These are phyloP conservation scores for Lathyrus sativus DNA, from an alignment of 306 rosid species.

Conservation along the genomic window DNA sequence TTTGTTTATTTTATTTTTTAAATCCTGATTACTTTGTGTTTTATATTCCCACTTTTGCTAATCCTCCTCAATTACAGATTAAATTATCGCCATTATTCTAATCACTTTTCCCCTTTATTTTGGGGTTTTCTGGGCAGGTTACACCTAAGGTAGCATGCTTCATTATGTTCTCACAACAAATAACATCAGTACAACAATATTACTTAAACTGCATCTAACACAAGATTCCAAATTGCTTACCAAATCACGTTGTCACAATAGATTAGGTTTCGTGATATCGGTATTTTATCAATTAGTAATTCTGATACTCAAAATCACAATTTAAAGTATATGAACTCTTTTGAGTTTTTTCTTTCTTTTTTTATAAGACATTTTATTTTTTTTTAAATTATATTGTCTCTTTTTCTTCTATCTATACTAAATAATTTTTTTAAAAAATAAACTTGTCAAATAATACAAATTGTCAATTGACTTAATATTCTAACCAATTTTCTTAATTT, in stretches of 20 bases:
- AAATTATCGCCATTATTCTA: constrained; percentile 14
- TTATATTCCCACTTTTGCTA: constrained; percentile 33
- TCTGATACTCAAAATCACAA: too few relatives aligned
- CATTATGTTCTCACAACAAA: constrained; percentile 51
- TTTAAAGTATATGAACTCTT: too few relatives aligned
- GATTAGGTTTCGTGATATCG: too few relatives aligned
- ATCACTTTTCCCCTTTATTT: constrained; percentile 19
- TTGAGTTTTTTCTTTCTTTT: too few relatives aligned
- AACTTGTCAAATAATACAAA: too few relatives aligned
- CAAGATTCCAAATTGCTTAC: not conserved
- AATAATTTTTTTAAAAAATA: too few relatives aligned
- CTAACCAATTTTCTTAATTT: too few relatives aligned
- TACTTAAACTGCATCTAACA: not conserved
- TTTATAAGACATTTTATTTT: too few relatives aligned
- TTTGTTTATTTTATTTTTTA: constrained; percentile 28
- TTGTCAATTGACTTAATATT: too few relatives aligned
- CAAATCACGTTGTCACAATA: not conserved
- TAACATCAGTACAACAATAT: not conserved
- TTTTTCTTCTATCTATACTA: too few relatives aligned
- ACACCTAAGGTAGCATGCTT: constrained; percentile 59
- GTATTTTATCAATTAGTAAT: too few relatives aligned
- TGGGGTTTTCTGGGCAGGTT: constrained; percentile 42
- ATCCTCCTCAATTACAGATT: constrained; percentile 10
- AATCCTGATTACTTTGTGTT: constrained; percentile 18
- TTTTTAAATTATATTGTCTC: too few relatives aligned